A percentile compares a stretch with the other conserved stretches of the same genome.
phyloP scores from a whole-genome alignment of 2,329 filamentous ascomycete genomes.

The Didymella lethalis region DNA sequence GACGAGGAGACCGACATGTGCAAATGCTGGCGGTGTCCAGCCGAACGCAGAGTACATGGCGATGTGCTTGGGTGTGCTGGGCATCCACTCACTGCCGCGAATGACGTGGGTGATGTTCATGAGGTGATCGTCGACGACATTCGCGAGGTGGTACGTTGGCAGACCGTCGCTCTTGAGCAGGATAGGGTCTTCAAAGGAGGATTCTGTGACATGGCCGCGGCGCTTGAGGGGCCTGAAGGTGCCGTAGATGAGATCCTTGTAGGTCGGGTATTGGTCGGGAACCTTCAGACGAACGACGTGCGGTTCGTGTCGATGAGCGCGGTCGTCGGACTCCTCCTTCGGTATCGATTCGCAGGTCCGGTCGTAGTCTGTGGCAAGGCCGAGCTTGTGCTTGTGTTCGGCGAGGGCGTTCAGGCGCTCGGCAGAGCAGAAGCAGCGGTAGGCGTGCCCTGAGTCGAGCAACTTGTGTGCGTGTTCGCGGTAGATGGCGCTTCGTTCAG shows the following conservation, averaged over 20 bases:
- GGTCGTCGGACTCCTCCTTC: slow-evolving; percentile 71
- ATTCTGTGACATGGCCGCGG: slow-evolving; percentile 51
- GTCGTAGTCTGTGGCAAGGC: slow-evolving; percentile 69
- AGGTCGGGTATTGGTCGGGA: slow-evolving; percentile 67
- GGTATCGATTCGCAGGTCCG: slow-evolving; percentile 76
- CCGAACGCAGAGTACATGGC: slow-evolving; percentile 61
- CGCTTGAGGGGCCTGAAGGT: slow-evolving; percentile 44
- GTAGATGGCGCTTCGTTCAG: slow-evolving; percentile 79
- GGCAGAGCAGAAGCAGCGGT: slow-evolving; percentile 89
- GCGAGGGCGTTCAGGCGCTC: slow-evolving; percentile 74
- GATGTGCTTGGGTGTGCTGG: slow-evolving; percentile 84
- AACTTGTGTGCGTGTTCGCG: slow-evolving; percentile 73
- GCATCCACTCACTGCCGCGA: slow-evolving; percentile 94
- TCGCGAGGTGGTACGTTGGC: slow-evolving; percentile 96
- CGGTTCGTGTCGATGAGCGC: slow-evolving; percentile 72
- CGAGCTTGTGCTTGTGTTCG: slow-evolving; percentile 66
- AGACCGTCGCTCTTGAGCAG: slow-evolving; percentile 90
- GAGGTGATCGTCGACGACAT: slow-evolving; percentile 92
- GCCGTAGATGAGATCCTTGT: slow-evolving; percentile 83
- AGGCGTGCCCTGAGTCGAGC: slow-evolving; percentile 76
- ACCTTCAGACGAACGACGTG: slow-evolving; percentile 80
- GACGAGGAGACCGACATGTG: slow-evolving; percentile 59
- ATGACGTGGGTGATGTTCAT: slow-evolving; percentile 98
- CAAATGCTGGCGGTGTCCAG: slow-evolving; percentile 58
- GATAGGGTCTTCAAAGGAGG: slow-evolving; percentile 80